phyloP scores from a whole-genome alignment of 202 grass and related monocot genomes.

The Zoysia matrella region DNA sequence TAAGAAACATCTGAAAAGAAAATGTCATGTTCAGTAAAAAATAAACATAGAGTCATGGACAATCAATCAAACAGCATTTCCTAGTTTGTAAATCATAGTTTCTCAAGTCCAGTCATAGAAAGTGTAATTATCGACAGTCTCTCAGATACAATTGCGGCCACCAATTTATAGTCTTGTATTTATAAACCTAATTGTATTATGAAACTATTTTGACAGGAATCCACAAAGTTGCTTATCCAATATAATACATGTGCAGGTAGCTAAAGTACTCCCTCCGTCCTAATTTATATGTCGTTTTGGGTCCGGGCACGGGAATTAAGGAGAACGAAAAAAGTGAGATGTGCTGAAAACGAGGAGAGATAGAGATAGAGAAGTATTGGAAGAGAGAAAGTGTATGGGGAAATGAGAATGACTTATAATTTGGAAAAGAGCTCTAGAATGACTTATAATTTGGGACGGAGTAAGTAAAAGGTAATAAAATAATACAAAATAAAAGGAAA shows the following conservation, averaged over 20 bases:
- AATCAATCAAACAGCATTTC: constrained; percentile 27
- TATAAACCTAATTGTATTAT: not conserved
- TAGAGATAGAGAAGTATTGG: too few relatives aligned
- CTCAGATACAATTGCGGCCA: not conserved
- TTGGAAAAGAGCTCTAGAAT: too few relatives aligned
- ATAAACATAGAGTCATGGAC: not conserved
- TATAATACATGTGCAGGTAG: not conserved
- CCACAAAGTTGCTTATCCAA: not conserved
- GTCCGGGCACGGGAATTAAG: too few relatives aligned
- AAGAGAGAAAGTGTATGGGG: too few relatives aligned
- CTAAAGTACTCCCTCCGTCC: too few relatives aligned
- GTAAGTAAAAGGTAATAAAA: not conserved
- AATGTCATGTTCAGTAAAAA: constrained; percentile 36
- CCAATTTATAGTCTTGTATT: not conserved
- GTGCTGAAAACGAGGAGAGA: too few relatives aligned
- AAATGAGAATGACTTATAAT: not conserved
- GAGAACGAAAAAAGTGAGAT: too few relatives aligned
- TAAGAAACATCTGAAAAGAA: constrained; percentile 87
- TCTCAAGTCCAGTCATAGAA: not conserved
- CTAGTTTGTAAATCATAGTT: not conserved
- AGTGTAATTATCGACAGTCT: not conserved
- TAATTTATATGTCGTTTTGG: too few relatives aligned
- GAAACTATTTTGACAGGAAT: not conserved
- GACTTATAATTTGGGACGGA: too few relatives aligned
- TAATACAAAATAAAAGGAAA: not conserved